Evolutionary conservation across 2,329 filamentous ascomycete genomes (phyloP).

Genomic region (Sclerotinia subarctica): DNA sequence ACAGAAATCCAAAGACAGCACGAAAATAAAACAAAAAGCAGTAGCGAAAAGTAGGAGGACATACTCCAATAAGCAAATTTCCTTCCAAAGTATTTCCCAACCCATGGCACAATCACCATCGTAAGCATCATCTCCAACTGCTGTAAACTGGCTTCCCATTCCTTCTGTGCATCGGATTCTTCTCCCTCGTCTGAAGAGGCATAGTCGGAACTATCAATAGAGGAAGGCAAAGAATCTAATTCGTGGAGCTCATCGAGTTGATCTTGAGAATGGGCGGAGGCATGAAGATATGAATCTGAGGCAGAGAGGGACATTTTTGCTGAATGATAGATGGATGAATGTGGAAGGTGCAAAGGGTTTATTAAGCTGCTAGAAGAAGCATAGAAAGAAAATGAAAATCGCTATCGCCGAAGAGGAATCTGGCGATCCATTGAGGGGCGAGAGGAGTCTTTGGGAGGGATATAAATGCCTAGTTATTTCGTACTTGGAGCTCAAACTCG

Average conservation of each 20-base stretch:
- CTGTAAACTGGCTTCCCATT: constrained; percentile 93
- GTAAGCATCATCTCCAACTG: constrained; percentile 90
- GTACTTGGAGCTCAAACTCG: background rate
- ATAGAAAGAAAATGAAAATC: constrained; percentile 1
- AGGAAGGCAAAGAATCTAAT: constrained; percentile 60
- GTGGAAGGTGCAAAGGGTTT: background rate
- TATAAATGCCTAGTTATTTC: background rate
- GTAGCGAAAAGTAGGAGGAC: constrained; percentile 39
- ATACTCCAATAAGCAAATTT: constrained; percentile 96
- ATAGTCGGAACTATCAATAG: constrained; percentile 47
- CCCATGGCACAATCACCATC: constrained; percentile 91
- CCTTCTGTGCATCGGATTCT: constrained; percentile 81
- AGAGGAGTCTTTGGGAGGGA: background rate
- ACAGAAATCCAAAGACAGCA: background rate
- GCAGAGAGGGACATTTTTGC: constrained; percentile 24
- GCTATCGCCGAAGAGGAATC: constrained; percentile 12
- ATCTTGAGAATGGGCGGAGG: constrained; percentile 49
- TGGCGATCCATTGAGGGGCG: constrained; percentile 17
- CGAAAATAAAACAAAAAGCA: background rate
- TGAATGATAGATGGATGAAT: background rate
- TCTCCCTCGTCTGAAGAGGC: constrained; percentile 45
- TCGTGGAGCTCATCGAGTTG: constrained; percentile 45
- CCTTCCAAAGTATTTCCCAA: constrained; percentile 91
- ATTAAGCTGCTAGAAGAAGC: background rate
- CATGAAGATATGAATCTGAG: constrained; percentile 33